phyloP scores from a whole-genome alignment of 2,329 filamentous ascomycete genomes.

The Furcasterigmium furcatum region DNA sequence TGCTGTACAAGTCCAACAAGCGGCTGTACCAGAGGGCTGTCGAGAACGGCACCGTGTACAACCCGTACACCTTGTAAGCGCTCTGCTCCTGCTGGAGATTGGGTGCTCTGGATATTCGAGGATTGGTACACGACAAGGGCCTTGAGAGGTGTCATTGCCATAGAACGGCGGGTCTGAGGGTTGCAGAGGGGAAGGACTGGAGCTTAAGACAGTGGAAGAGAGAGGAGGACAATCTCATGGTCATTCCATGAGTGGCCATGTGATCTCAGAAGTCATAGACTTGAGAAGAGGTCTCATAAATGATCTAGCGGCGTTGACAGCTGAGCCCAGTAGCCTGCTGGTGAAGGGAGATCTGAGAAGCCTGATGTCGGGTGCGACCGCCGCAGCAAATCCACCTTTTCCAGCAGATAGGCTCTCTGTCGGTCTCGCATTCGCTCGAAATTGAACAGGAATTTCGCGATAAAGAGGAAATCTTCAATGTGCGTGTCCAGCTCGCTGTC shows the following conservation, averaged over 20 bases:
- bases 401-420: constrained; percentile 35
- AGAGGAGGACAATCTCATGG: too few species aligned
- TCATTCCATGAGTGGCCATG: too few species aligned
- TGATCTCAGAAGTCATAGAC: too few species aligned
- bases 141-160: too few species aligned
- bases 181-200: too few species aligned
- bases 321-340: not conserved
- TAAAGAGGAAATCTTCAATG: constrained; percentile 50
- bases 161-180: too few species aligned
- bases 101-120: too few species aligned
- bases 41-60: not conserved
- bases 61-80: not conserved
- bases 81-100: too few species aligned
- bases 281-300: too few species aligned
- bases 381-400: constrained; percentile 31
- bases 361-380: not conserved
- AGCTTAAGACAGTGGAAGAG: too few species aligned
- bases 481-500: constrained; percentile 38
- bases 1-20: not conserved
- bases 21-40: not conserved
- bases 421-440: constrained; percentile 44
- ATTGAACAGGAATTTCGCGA: constrained; percentile 46
- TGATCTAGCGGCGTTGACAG: not conserved
- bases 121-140: too few species aligned
- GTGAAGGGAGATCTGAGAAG: not conserved